Evolutionary conservation across 306 rosid species (phyloP), one percentile per base, ranked within the genome.

Genomic region (Castanea mollissima): DNA sequence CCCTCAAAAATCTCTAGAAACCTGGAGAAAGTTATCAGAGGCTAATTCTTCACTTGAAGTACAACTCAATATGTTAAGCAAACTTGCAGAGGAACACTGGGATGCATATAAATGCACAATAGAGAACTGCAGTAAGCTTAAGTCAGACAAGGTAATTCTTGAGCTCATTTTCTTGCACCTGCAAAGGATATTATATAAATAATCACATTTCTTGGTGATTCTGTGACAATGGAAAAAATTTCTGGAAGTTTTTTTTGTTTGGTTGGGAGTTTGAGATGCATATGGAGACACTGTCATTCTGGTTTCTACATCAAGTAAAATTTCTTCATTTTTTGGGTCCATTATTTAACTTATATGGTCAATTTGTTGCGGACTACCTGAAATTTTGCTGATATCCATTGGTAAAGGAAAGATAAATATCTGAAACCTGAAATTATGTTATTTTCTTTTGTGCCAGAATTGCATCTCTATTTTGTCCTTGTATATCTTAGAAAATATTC

Each of bases 21-120:
- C 92, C n/a, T 90, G 97, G 97, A 88, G 71, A 87, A 93, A 87
- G 88, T 85, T 93, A 88, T 90, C 94, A n/a, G 91, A 88, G 85
- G 89, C 91, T 51, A 95, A 95, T 83, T 89, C 88, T 63, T 85
- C 83, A 25, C 91, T 95, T 78, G 99, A 95, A 88, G 80, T 56
- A 29, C 97, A 91, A 69, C 81, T 95, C 76, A 90, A 76, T 78
- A 59, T 76, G 70, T 85, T 95, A 81, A 88, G 88, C 59, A 83
- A 86, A 84, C 84, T 88, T 74, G 99, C 98, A 54, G 86, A 81
- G 80, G 91, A 90, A 76, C 90, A 91, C 74, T 90, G 98, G 97
- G 97, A 89, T 90, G 92, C 88, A 60, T 95, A 95, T 82, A 81
- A 86, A 80, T 76, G 79, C 78, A 78, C 87, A 74, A 85, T 95